A percentile compares a stretch with the other conserved stretches of the same genome.
These are phyloP conservation scores for Lomentospora prolificans DNA, from an alignment of 2,329 filamentous ascomycete species.

Conservation along the genomic window DNA sequence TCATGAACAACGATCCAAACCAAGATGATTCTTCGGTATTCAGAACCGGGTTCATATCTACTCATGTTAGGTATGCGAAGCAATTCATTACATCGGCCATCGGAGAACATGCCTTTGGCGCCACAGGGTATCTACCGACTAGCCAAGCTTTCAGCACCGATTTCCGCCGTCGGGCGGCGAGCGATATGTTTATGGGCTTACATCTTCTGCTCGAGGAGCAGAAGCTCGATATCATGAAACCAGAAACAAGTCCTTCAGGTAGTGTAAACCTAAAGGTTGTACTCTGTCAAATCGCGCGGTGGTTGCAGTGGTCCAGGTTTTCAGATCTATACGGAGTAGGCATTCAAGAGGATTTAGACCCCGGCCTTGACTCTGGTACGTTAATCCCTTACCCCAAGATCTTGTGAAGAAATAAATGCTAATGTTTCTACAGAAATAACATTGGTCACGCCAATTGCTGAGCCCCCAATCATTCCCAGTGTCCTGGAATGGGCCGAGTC, in stretches of 20 bases:
- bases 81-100: conserved; percentile 53
- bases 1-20: conserved; percentile 3
- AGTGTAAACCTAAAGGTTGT: conserved; percentile 55
- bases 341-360: conserved; percentile 37
- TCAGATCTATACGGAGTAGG: conserved; percentile 39
- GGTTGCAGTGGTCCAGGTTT: conserved; percentile 62
- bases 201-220: conserved; percentile 86
- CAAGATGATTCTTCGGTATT: neutral
- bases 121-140: conserved; percentile 56
- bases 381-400: too few relatives aligned
- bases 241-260: conserved; percentile 33
- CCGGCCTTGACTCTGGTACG: conserved; percentile 29
- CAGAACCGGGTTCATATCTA: conserved; percentile 32
- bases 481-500: conserved; percentile 45
- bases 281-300: conserved; percentile 69
- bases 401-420: too few relatives aligned
- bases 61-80: conserved; percentile 48
- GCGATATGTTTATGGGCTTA: conserved; percentile 63
- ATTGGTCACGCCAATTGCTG: conserved; percentile 16
- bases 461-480: conserved; percentile 22
- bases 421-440: conserved; percentile 19
- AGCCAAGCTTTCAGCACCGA: conserved; percentile 41
- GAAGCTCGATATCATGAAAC: conserved; percentile 59
- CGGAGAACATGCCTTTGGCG: conserved; percentile 45
- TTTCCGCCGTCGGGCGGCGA: conserved; percentile 48